Evolutionary conservation across 2,329 filamentous ascomycete genomes (phyloP).

Genomic region (Rutstroemia sp.): DNA sequence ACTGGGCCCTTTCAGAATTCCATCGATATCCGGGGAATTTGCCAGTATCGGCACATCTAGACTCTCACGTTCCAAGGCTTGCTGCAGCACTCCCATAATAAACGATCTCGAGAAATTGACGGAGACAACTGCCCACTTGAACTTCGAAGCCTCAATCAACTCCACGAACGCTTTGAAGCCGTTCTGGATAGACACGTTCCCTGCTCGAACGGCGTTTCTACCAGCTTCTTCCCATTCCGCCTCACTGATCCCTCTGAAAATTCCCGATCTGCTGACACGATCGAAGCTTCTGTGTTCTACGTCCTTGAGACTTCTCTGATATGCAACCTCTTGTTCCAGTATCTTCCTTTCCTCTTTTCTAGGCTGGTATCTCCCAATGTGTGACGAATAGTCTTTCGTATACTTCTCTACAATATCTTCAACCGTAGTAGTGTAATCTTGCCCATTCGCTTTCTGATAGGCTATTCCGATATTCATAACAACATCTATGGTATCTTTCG

Average conservation of each 20-base stretch:
- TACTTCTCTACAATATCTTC: slow-evolving; percentile 16
- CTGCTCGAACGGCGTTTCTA: slow-evolving; percentile 10
- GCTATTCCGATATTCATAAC: slow-evolving; percentile 16
- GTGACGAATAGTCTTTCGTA: slow-evolving; percentile 13
- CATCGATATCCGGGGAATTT: slow-evolving; percentile 17
- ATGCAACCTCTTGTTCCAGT: slow-evolving; percentile 17
- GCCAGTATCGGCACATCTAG: slow-evolving; percentile 14
- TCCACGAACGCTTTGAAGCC: slow-evolving; percentile 18
- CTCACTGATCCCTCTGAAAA: slow-evolving; percentile 20
- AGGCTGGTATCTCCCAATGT: slow-evolving; percentile 16
- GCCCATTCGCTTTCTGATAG: slow-evolving; percentile 8
- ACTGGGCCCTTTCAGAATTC: slow-evolving; percentile 12
- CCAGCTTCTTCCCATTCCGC: slow-evolving; percentile 15
- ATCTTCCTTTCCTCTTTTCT: slow-evolving; percentile 12
- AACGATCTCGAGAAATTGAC: slow-evolving; percentile 23
- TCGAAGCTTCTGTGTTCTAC: slow-evolving; percentile 24
- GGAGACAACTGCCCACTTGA: slow-evolving; percentile 21
- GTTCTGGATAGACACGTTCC: slow-evolving; percentile 14
- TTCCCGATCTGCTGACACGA: slow-evolving; percentile 18
- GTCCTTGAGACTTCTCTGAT: slow-evolving; percentile 13
- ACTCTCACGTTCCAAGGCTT: not conserved
- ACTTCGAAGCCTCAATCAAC: not conserved
- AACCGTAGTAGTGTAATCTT: slow-evolving; percentile 9
- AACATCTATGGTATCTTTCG: slow-evolving; percentile 22
- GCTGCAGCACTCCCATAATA: slow-evolving; percentile 19